A percentile compares a stretch with the other conserved stretches of the same genome.
These are phyloP conservation scores for Yamadazyma insecticola DNA, from an alignment of 805 yeast species.

Conservation along the genomic window DNA sequence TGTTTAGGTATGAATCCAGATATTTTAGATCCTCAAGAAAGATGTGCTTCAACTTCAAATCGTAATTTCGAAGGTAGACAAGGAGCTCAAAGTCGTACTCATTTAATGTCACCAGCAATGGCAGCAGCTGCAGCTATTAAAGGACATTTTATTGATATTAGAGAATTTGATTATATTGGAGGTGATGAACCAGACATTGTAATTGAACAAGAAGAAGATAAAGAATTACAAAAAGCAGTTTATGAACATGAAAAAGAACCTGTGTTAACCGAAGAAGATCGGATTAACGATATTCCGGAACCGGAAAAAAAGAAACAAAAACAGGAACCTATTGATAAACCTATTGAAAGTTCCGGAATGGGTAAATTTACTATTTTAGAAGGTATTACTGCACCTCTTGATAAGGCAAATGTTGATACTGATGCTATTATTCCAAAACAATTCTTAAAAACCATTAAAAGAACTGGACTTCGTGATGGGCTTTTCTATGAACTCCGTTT, in stretches of 20 bases:
- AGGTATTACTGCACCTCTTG: slow-evolving; percentile 91
- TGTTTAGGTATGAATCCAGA: slow-evolving; percentile 99
- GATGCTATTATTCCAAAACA: slow-evolving; percentile 99
- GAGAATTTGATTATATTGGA: slow-evolving; percentile 65
- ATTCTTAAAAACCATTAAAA: slow-evolving; percentile 93
- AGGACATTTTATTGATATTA: slow-evolving; percentile 87
- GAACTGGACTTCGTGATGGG: slow-evolving; percentile 89
- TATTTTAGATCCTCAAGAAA: slow-evolving; percentile 87
- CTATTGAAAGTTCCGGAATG: slow-evolving; percentile 38
- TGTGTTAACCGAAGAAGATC: slow-evolving; percentile 44
- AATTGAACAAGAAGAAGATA: slow-evolving; percentile 45
- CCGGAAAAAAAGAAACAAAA: slow-evolving; percentile 23
- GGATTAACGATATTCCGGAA: slow-evolving; percentile 59
- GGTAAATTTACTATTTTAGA: slow-evolving; percentile 71
- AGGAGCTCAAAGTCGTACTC: slow-evolving; percentile 95
- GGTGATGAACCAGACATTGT: slow-evolving; percentile 58
- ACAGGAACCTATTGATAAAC: slow-evolving; percentile 8
- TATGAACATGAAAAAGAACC: slow-evolving; percentile 69
- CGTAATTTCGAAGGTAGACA: slow-evolving; percentile 99
- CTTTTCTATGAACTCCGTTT: slow-evolving; percentile 90
- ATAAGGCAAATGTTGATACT: slow-evolving; percentile 93
- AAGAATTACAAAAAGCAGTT: slow-evolving; percentile 62
- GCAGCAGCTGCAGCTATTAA: slow-evolving; percentile 97
- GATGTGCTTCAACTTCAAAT: slow-evolving; percentile 98
- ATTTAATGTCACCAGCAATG: slow-evolving; percentile 98